These are phyloP conservation scores for Lepidopterella palustris DNA, from an alignment of 495 filamentous ascomycete species.

Conservation along the genomic window DNA sequence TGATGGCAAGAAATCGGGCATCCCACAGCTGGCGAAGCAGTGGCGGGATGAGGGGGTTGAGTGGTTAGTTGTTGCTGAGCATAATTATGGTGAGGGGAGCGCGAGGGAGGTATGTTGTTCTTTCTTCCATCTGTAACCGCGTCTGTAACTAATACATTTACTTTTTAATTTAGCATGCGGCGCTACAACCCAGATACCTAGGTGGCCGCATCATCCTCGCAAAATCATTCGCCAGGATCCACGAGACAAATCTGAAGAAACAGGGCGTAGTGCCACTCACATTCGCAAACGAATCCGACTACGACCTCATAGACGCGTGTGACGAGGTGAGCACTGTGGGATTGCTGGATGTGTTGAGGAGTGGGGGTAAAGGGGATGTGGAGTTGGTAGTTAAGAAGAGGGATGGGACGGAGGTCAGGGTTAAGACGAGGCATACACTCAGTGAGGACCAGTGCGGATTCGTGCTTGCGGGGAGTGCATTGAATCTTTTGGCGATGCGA, in stretches of 20 bases:
- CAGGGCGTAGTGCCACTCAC: slow-evolving; percentile 93
- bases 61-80: slow-evolving; percentile 94
- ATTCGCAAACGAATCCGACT: slow-evolving; percentile 80
- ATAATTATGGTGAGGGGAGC: slow-evolving; percentile 96
- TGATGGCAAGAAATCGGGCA: slow-evolving; percentile 56
- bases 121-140: too few species aligned
- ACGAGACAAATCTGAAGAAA: slow-evolving; percentile 99
- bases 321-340: slow-evolving; percentile 78
- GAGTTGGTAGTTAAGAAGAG: slow-evolving; percentile 54
- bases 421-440: slow-evolving; percentile 69
- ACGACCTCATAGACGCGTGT: slow-evolving; percentile 71
- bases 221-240: slow-evolving; percentile 92
- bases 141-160: too few species aligned
- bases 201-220: slow-evolving; percentile 81
- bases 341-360: slow-evolving; percentile 69
- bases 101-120: too few species aligned
- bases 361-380: slow-evolving; percentile 75
- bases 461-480: slow-evolving; percentile 84
- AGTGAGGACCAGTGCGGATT: slow-evolving; percentile 84
- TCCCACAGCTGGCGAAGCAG: slow-evolving; percentile 75
- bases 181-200: slow-evolving; percentile 90
- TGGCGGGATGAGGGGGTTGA: slow-evolving; percentile 66
- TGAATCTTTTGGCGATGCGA: slow-evolving; percentile 74
- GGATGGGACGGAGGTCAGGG: slow-evolving; percentile 53
- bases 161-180: too few species aligned